Conservation (phyloP, 2,329 filamentous ascomycete genomes). For the Plectosphaerella cucumerina region DNA sequence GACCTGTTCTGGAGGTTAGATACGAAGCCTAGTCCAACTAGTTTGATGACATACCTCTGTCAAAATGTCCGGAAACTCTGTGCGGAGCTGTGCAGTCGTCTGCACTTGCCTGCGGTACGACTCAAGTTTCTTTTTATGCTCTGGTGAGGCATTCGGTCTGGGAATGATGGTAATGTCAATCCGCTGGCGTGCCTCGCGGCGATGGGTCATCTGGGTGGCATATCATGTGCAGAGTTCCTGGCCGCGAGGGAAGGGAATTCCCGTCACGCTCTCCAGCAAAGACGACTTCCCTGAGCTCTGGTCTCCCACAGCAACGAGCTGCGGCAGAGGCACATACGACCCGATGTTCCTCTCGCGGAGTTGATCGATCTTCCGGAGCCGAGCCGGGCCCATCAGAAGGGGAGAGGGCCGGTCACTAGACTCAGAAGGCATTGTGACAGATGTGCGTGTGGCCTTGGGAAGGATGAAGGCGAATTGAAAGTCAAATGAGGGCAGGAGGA, state of each 20-base stretch:
- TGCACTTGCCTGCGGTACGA: not conserved
- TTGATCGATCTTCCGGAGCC: slow-evolving; percentile 21
- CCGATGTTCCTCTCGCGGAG: slow-evolving; percentile 20
- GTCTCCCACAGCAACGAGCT: slow-evolving; percentile 26
- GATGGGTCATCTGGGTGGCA: slow-evolving; percentile 18
- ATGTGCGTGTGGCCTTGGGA: not conserved
- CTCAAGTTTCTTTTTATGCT: not conserved
- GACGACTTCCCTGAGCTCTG: slow-evolving; percentile 28
- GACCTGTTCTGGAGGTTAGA: slow-evolving; percentile 21
- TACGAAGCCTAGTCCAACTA: no score
- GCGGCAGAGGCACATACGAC: slow-evolving; percentile 15
- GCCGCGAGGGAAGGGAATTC: slow-evolving; percentile 23
- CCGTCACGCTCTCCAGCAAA: slow-evolving; percentile 24
- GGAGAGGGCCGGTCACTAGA: not conserved
- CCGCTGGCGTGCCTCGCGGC: not conserved
- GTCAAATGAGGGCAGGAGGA: not conserved
- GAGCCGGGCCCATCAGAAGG: not conserved
- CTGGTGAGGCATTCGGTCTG: not conserved
- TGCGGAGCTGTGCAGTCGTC: not conserved
- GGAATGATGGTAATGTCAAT: slow-evolving; percentile 6
- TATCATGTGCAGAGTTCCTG: slow-evolving; percentile 25
- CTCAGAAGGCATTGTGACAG: slow-evolving; percentile 1
- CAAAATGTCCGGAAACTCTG: not conserved
- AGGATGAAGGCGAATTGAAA: not conserved
- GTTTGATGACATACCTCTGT: not conserved